These are phyloP conservation scores for Pilatotrama ljubarskyi DNA, from an alignment of 768 basidiomycete genomes.

Conservation along the genomic window DNA sequence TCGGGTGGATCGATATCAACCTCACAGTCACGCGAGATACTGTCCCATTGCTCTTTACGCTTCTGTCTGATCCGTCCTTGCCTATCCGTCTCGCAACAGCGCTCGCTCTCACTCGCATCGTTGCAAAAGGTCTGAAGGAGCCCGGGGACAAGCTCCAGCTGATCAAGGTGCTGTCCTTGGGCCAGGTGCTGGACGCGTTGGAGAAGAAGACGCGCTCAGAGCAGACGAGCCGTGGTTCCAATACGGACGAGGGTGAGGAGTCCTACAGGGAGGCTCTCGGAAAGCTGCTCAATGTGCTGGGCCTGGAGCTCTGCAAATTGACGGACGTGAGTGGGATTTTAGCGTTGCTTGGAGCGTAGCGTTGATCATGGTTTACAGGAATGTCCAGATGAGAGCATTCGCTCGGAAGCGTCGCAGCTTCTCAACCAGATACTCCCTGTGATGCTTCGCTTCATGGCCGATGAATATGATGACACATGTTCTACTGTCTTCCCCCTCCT, in stretches of 20 bases:
- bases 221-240: conserved; percentile 62
- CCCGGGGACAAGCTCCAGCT: conserved; percentile 86
- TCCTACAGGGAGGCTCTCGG: conserved; percentile 89
- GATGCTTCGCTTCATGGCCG: conserved; percentile 85
- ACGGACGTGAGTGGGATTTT: conserved; percentile 59
- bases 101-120: conserved; percentile 75
- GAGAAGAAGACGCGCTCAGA: conserved; percentile 73
- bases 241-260: conserved; percentile 85
- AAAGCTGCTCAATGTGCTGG: conserved; percentile 77
- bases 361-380: conserved; percentile 45
- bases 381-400: conserved; percentile 54
- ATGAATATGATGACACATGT: conserved; percentile 87
- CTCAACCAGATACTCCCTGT: conserved; percentile 74
- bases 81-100: conserved; percentile 84
- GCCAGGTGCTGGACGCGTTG: conserved; percentile 76
- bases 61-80: conserved; percentile 76
- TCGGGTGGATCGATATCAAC: conserved; percentile 98
- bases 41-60: conserved; percentile 78
- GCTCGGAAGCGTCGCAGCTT: conserved; percentile 62
- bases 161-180: conserved; percentile 84
- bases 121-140: conserved; percentile 93
- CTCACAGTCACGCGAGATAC: conserved; percentile 91
- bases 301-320: conserved; percentile 80
- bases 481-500: conserved; percentile 83
- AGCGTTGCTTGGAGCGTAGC: background rate